Evolutionary conservation across 2,329 filamentous ascomycete genomes (phyloP), one percentile per base, ranked within the genome.

Genomic region (Clarireedia monteithiana): DNA sequence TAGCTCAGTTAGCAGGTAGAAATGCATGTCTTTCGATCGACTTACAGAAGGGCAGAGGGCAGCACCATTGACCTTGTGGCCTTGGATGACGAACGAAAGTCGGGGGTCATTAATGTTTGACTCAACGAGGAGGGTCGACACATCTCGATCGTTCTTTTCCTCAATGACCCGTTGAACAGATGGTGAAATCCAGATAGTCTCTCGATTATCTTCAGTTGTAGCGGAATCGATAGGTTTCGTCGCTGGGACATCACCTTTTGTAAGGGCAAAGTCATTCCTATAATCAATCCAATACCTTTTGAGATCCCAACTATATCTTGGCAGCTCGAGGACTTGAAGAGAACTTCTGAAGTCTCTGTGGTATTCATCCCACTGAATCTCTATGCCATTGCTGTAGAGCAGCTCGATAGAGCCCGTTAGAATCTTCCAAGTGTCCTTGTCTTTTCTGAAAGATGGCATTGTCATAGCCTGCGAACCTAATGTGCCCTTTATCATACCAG

Each of bases 271-370:
- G 69, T 89, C 84, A 59, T 86, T 84, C 58, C 76, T 69, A 65
- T 81, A 82, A 64, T 76, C 74, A 38, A 82, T 72, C 79, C 79
- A 82, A 67, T 88, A 87, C 60, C 79, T 81, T 74, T 88, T 88
- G 58, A 79, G 72, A 66, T 88, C 82, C 68, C 84, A 89, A 0
- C 75, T 75, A 67, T 88, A 89, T 0, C 78, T 75, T 2, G 85
- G 69, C 79, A 86, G 15, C 14, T 39, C 17, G 4, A 48, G 23
- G 3, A 56, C 10, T 17, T 17, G 17, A 30, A 50, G 30, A 47
- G 42, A 26, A n/a, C 30, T 3, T 7, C 38, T 26, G 26, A 52
- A 56, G 15, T 36, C 26, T 48, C 20, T 14, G 34, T 56, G 48
- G n/a, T 48, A 56, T n/a, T 52, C 44, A 4, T 36, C 34, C 54